These are phyloP conservation scores for Dipodascus geniculatus DNA, from an alignment of 805 yeast genomes.

Conservation along the genomic window DNA sequence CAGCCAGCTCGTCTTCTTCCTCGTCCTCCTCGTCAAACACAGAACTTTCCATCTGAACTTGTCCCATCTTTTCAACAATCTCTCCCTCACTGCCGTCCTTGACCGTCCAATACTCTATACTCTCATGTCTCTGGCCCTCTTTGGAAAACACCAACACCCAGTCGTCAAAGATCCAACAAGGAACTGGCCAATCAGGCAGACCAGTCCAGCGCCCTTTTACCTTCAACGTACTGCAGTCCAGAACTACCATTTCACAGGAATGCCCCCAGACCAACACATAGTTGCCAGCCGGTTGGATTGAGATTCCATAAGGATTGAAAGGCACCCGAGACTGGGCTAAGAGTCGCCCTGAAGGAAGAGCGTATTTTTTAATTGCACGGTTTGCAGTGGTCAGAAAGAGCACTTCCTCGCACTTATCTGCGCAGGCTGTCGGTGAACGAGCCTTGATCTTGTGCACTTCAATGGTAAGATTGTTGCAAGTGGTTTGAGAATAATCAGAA, in stretches of 20 bases:
- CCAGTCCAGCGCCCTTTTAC: slow-evolving; percentile 2
- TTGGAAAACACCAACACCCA: slow-evolving; percentile 5
- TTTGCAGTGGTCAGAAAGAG: neutral
- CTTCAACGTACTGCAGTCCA: slow-evolving; percentile 6
- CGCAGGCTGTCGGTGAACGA: neutral
- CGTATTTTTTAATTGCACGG: neutral
- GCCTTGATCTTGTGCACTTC: neutral
- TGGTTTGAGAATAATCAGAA: neutral
- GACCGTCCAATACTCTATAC: slow-evolving; percentile 1
- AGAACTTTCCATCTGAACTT: neutral
- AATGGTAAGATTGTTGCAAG: neutral
- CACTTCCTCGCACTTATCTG: neutral
- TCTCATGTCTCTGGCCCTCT: slow-evolving; percentile 5
- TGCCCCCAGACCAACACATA: slow-evolving; percentile 13
- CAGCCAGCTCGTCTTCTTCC: neutral
- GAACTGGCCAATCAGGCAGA: slow-evolving; percentile 13
- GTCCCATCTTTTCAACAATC: neutral
- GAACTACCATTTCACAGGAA: slow-evolving; percentile 8
- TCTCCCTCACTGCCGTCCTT: neutral
- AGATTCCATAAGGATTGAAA: slow-evolving; percentile 9
- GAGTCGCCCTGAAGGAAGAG: slow-evolving; percentile 8
- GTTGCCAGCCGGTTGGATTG: neutral
- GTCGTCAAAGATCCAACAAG: slow-evolving; percentile 9
- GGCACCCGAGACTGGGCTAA: slow-evolving; percentile 4
- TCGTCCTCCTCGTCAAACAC: neutral